Base-by-base conservation (phyloP, 805 yeast genomes). In the Candida qinlingensis region DNA sequence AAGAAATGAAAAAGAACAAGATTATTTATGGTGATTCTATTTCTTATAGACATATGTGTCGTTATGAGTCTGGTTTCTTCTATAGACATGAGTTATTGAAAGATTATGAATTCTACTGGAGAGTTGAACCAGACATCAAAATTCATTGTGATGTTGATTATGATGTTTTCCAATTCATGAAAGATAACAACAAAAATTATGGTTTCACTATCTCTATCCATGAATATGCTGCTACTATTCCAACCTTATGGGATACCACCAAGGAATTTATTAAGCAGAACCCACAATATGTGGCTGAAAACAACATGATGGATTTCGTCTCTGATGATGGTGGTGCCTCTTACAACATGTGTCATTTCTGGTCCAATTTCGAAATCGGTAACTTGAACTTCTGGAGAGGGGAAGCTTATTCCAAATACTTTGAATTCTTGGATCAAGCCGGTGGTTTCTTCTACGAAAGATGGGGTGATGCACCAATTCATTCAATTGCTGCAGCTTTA, bases 391-490 rank as follows among this genome's bases (percentile, higher is more conserved):
- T 86, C 54, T 86, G 85, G 81, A 72, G 89, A 54, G 71, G 79
- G 1, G 66, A 72, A 36, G 74, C 78, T n/a, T 86, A 85, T 64
- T 67, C 73, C 35, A 70, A 73, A 5, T 85, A 78, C 67, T 86
- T 86, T 61, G 73, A 84, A 13, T 70, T 67, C 62, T 70, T 87
- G 46, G 96, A 87, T 63, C 56, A 69, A 49, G 64, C 77, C 2
- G 95, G 95, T 54, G 96, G 95, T 1, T 87, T 87, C 67, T 87
- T 79, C 66, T 85, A 86, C 63, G 94, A 87, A 69, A 74, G 96
- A 57, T 88, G 96, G 96, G 96, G 96, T 41, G 96, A 88, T 67
- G 96, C 96, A 2, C 96, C 96, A 10, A 79, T 87, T 9, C 95
- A 87, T 67, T 80, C 95, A 1, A 76, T 87, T 47, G 94, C 87